phyloP scores from a whole-genome alignment of 495 filamentous ascomycete species.

The Geoglossum glabrum region DNA sequence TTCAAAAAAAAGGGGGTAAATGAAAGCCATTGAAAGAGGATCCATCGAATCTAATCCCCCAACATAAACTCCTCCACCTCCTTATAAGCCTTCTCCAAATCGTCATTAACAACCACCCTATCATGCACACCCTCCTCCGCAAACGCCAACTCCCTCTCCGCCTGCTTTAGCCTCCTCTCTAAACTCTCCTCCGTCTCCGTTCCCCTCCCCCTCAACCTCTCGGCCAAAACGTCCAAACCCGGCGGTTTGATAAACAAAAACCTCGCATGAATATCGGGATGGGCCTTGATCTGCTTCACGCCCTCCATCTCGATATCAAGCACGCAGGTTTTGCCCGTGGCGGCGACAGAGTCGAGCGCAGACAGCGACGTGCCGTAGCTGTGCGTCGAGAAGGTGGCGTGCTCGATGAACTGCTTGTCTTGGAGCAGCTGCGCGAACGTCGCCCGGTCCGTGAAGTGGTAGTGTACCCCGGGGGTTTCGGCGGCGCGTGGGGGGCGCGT shows the following conservation, averaged over 20 bases:
- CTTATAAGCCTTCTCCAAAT: conserved; percentile 63
- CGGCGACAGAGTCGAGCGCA: conserved; percentile 53
- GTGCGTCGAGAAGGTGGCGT: conserved; percentile 75
- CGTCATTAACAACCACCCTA: conserved; percentile 72
- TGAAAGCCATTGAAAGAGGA: too few species aligned
- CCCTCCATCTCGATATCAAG: conserved; percentile 97
- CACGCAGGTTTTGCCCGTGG: conserved; percentile 44
- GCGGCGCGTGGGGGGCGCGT: conserved; percentile 58
- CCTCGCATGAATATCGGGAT: conserved; percentile 50
- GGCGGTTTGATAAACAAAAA: conserved; percentile 78
- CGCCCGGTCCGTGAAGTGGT: conserved; percentile 57
- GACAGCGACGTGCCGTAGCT: conserved; percentile 66
- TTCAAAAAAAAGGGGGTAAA: too few species aligned
- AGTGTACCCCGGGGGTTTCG: conserved; percentile 58
- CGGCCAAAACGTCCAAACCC: conserved; percentile 50
- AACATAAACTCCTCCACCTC: conserved; percentile 53
- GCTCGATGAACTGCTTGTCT: conserved; percentile 65
- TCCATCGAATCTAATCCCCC: too few species aligned
- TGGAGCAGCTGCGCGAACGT: conserved; percentile 48
- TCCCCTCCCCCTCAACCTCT: conserved; percentile 55
- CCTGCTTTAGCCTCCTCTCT: conserved; percentile 54
- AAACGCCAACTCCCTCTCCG: conserved; percentile 65
- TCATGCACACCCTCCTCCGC: conserved; percentile 62
- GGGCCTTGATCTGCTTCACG: conserved; percentile 87
- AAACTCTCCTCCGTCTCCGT: conserved; percentile 70